These are phyloP conservation scores for Globisporangium cylindrosporum DNA, from an alignment of 352 stramenopile genomes.

Conservation along the genomic window DNA sequence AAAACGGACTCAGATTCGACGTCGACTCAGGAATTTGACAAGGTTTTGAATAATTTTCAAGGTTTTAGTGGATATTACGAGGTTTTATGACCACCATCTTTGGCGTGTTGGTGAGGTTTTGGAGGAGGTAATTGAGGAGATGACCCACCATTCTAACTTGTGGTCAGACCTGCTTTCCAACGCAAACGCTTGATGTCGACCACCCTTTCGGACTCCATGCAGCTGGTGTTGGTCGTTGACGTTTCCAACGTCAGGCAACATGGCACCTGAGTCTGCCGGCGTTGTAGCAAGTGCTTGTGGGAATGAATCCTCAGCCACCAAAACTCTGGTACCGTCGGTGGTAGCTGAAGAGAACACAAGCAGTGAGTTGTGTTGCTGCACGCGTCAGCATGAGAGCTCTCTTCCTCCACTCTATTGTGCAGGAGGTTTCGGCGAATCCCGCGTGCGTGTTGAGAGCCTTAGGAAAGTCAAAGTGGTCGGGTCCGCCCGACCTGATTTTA, in stretches of 20 bases:
- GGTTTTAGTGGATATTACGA: not conserved
- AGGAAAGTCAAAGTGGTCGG: too few species aligned
- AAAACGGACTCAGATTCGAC: conserved; percentile 9
- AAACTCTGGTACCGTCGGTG: not conserved
- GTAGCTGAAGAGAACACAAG: too few species aligned
- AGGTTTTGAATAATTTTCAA: not conserved
- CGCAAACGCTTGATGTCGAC: not conserved
- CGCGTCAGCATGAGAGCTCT: too few species aligned
- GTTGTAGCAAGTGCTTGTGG: conserved; percentile 11
- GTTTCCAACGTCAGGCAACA: conserved; percentile 3
- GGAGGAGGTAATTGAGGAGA: not conserved
- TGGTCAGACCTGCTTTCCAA: not conserved
- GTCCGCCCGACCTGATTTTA: too few species aligned
- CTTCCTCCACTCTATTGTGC: too few species aligned
- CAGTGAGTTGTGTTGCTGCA: too few species aligned
- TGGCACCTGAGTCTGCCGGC: conserved; percentile 12
- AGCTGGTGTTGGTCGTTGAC: conserved; percentile 13
- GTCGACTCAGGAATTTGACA: not conserved
- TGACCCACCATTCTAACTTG: not conserved
- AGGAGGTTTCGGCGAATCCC: too few species aligned
- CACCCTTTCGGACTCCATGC: not conserved
- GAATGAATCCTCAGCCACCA: not conserved
- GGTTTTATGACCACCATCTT: not conserved
- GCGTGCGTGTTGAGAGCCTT: too few species aligned
- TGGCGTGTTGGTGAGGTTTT: not conserved